Percentiles rank a stretch among this genome's conserved stretches.
These are phyloP conservation scores for Flaveria brownii DNA, from an alignment of 129 eudicot genomes.

Conservation along the genomic window DNA sequence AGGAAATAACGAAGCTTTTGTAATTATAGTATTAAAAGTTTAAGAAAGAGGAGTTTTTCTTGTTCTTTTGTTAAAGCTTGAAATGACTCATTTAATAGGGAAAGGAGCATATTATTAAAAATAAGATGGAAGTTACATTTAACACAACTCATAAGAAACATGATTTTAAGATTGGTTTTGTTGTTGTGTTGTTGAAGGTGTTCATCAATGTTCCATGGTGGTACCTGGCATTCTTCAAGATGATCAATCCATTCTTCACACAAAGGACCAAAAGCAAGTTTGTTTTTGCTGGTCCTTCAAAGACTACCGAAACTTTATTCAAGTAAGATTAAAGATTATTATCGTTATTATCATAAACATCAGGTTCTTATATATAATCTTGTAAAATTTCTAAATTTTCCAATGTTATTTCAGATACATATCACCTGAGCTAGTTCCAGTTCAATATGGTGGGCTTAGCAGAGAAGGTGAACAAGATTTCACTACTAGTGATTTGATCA, in stretches of 20 bases:
- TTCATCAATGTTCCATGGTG: conserved; percentile 95
- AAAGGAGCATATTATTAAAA: too few relatives aligned
- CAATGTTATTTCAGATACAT: conserved; percentile 51
- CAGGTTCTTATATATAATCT: neutral
- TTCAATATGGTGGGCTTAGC: conserved; percentile 85
- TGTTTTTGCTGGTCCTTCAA: conserved; percentile 86
- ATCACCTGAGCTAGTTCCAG: conserved; percentile 82
- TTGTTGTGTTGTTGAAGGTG: conserved; percentile 48
- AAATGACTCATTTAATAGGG: too few relatives aligned
- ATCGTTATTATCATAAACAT: neutral
- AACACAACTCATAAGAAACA: too few relatives aligned
- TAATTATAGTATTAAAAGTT: too few relatives aligned
- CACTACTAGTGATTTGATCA: conserved; percentile 55
- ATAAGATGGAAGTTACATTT: too few relatives aligned
- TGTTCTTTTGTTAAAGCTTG: too few relatives aligned
- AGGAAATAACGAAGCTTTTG: too few relatives aligned
- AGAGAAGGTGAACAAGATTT: conserved; percentile 68
- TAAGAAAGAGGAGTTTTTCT: too few relatives aligned
- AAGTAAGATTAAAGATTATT: conserved; percentile 44
- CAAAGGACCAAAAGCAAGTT: conserved; percentile 92
- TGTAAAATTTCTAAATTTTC: neutral
- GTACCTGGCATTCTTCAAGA: conserved; percentile 77
- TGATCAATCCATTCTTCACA: conserved; percentile 86
- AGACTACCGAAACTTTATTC: conserved; percentile 75
- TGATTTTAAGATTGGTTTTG: neutral